These are phyloP conservation scores for Cicer cuneatum DNA, from an alignment of 306 rosid species.

Conservation along the genomic window DNA sequence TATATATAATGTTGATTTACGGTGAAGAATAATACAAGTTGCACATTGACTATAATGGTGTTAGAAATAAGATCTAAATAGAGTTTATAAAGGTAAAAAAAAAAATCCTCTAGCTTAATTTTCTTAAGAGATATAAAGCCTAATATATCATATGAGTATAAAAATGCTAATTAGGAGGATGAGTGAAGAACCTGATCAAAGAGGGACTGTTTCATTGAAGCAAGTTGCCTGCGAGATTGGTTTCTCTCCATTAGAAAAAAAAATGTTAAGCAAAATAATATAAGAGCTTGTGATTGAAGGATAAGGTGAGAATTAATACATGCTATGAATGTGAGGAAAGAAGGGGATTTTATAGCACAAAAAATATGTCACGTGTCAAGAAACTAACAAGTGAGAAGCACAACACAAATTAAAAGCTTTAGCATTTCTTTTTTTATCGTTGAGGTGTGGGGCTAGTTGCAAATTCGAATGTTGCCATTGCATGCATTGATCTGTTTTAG, in stretches of 20 bases:
- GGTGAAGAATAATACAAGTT: too few relatives aligned
- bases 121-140: too few relatives aligned
- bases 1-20: background rate
- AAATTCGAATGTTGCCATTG: conserved; percentile 42
- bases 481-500: conserved; percentile 25
- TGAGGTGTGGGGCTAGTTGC: conserved; percentile 15
- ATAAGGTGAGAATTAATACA: conserved; percentile 33
- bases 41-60: too few relatives aligned
- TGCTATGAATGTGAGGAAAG: conserved; percentile 40
- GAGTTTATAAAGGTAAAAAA: too few relatives aligned
- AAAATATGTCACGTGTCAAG: conserved; percentile 44
- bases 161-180: background rate
- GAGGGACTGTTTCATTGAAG: conserved; percentile 71
- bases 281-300: conserved; percentile 11
- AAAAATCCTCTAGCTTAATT: too few relatives aligned
- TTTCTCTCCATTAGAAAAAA: conserved; percentile 58
- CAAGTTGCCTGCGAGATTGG: conserved; percentile 60
- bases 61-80: too few relatives aligned
- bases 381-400: conserved; percentile 44
- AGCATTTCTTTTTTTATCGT: conserved; percentile 11
- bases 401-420: conserved; percentile 28
- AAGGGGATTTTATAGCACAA: conserved; percentile 53
- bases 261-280: background rate
- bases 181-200: conserved; percentile 72
- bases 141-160: background rate